phyloP scores from a whole-genome alignment of 805 yeast genomes.

The Pichia phayaonensis region DNA sequence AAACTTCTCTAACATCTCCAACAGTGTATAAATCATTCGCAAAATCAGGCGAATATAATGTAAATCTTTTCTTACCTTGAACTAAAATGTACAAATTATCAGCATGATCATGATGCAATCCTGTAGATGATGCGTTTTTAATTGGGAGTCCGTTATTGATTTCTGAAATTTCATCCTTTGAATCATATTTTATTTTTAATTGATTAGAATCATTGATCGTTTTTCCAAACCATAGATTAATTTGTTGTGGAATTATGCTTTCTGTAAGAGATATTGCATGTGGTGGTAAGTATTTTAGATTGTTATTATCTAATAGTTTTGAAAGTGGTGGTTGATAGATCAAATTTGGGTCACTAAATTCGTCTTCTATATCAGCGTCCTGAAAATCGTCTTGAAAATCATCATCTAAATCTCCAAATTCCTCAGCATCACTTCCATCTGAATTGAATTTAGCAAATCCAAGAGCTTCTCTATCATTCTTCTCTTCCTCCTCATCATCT shows the following conservation, averaged over 20 bases:
- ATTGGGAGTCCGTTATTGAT: slow-evolving; percentile 48
- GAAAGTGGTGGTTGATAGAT: slow-evolving; percentile 41
- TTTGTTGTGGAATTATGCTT: slow-evolving; percentile 54
- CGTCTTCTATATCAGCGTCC: slow-evolving; percentile 36
- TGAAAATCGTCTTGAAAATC: not conserved
- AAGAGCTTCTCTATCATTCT: slow-evolving; percentile 17
- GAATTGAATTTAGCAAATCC: slow-evolving; percentile 1
- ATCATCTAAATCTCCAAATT: slow-evolving; percentile 11
- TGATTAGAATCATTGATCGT: slow-evolving; percentile 4
- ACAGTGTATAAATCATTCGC: slow-evolving; percentile 53
- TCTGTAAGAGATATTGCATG: slow-evolving; percentile 5
- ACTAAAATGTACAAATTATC: slow-evolving; percentile 62
- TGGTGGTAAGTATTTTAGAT: slow-evolving; percentile 34
- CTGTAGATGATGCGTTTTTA: slow-evolving; percentile 49
- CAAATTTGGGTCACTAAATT: slow-evolving; percentile 33
- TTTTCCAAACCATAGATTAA: slow-evolving; percentile 65
- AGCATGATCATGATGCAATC: slow-evolving; percentile 76
- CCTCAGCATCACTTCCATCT: not conserved
- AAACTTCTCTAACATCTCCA: slow-evolving; percentile 50
- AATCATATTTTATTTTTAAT: slow-evolving; percentile 22
- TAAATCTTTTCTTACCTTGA: slow-evolving; percentile 57
- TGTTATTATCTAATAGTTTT: slow-evolving; percentile 18
- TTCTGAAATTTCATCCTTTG: not conserved
- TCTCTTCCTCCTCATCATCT: slow-evolving; percentile 18
- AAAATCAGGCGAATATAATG: slow-evolving; percentile 57